phyloP scores from a whole-genome alignment of 2,329 filamentous ascomycete species.

The Botrytis squamosa region DNA sequence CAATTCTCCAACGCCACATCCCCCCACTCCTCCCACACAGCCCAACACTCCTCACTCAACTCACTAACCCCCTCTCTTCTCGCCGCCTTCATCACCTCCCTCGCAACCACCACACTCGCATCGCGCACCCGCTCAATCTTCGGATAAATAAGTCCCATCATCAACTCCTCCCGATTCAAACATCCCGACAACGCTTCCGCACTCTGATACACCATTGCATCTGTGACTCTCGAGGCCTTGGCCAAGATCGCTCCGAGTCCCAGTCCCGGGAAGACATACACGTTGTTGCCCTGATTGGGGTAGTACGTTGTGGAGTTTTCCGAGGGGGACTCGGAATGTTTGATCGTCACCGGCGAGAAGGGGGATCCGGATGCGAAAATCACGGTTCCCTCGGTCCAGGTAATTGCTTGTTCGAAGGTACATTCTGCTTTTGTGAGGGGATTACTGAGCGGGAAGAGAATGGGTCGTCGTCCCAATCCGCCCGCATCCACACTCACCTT shows the following conservation, averaged over 20 bases:
- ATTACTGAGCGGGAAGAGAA: conserved; percentile 96
- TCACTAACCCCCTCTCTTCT: conserved; percentile 75
- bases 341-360: conserved; percentile 71
- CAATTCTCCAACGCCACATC: conserved; percentile 59
- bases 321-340: conserved; percentile 51
- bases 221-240: conserved; percentile 82
- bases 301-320: conserved; percentile 60
- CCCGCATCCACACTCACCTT: conserved; percentile 62
- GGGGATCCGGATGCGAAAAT: conserved; percentile 96
- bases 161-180: conserved; percentile 77
- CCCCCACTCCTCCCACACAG: conserved; percentile 71
- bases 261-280: conserved; percentile 95
- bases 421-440: conserved; percentile 96
- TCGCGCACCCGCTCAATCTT: conserved; percentile 88
- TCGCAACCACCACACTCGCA: conserved; percentile 80
- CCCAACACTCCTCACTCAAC: conserved; percentile 66
- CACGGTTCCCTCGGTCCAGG: conserved; percentile 84
- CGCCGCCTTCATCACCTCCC: conserved; percentile 90
- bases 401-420: conserved; percentile 89
- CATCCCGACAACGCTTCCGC: conserved; percentile 77
- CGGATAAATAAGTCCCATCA: conserved; percentile 85
- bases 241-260: conserved; percentile 89
- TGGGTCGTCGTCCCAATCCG: conserved; percentile 72
- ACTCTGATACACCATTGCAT: conserved; percentile 96
- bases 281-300: conserved; percentile 81